Evolutionary conservation across 805 yeast species (phyloP).

Genomic region (Barnettozyma sucrosica): DNA sequence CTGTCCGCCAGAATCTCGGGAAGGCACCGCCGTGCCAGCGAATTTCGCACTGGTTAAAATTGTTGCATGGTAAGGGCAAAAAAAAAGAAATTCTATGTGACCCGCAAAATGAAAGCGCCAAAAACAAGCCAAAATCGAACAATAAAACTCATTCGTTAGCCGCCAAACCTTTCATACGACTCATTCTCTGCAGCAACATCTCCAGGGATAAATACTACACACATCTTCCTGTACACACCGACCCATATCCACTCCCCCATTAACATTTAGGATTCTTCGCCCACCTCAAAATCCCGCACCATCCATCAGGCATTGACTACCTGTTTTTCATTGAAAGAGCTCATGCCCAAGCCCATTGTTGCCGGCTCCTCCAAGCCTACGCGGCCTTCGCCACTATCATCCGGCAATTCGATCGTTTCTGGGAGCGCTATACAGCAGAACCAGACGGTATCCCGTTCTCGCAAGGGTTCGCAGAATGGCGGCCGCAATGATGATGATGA

Average conservation of each 20-base stretch:
- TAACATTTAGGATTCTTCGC: no score
- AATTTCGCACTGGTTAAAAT: background rate
- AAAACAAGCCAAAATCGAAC: background rate
- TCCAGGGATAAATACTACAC: background rate
- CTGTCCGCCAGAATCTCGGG: background rate
- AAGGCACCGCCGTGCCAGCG: background rate
- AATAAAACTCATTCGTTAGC: background rate
- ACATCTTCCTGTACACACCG: no score
- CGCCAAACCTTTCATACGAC: background rate
- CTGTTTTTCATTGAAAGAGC: background rate
- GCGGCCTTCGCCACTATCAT: conserved; percentile 17
- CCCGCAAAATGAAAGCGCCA: background rate
- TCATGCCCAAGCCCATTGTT: background rate
- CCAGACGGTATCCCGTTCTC: background rate
- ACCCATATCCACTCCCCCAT: no score
- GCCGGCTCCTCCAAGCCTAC: conserved; percentile 9
- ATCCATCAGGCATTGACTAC: background rate
- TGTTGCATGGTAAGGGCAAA: no score
- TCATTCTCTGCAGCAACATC: background rate
- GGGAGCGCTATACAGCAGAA: background rate
- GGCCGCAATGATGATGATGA: background rate
- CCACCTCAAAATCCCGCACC: no score
- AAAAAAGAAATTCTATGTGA: background rate
- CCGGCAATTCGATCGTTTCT: background rate
- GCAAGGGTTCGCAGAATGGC: background rate